These are phyloP conservation scores for Cynara cardunculus DNA, from an alignment of 129 eudicot genomes.

Conservation along the genomic window DNA sequence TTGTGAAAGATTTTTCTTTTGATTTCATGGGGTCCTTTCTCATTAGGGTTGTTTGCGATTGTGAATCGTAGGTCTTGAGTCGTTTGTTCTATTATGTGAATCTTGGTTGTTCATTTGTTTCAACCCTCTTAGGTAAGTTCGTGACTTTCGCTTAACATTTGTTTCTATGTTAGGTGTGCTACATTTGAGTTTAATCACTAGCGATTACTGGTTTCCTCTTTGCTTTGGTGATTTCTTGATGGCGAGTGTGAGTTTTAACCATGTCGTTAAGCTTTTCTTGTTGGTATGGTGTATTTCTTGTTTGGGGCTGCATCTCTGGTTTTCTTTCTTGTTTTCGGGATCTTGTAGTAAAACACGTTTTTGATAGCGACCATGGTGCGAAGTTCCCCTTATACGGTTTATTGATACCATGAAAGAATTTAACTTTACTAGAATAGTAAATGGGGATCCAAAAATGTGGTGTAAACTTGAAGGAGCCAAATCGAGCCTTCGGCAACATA, in stretches of 20 bases:
- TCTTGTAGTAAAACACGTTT: background rate
- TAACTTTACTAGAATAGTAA: background rate
- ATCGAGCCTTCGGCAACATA: background rate
- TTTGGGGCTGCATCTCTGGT: background rate
- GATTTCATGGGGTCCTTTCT: background rate
- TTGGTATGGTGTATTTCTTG: background rate
- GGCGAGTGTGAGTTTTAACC: background rate
- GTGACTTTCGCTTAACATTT: background rate
- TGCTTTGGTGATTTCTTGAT: background rate
- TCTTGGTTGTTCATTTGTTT: background rate
- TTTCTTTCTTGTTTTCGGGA: background rate
- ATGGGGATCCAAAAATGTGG: background rate
- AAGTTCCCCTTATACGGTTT: background rate
- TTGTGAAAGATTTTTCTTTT: background rate
- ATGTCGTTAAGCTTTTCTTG: background rate
- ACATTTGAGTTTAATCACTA: background rate
- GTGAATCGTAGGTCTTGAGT: background rate
- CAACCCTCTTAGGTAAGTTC: background rate
- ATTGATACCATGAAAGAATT: background rate
- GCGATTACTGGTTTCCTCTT: background rate
- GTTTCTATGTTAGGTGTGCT: background rate
- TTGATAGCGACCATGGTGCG: background rate
- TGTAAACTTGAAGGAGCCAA: background rate
- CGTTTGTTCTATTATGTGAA: background rate
- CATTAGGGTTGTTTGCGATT: background rate